Percentiles rank a stretch among this genome's conserved stretches.
Evolutionary conservation across 2,329 filamentous ascomycete species (phyloP).

Genomic region (Neofusicoccum umdonicola): DNA sequence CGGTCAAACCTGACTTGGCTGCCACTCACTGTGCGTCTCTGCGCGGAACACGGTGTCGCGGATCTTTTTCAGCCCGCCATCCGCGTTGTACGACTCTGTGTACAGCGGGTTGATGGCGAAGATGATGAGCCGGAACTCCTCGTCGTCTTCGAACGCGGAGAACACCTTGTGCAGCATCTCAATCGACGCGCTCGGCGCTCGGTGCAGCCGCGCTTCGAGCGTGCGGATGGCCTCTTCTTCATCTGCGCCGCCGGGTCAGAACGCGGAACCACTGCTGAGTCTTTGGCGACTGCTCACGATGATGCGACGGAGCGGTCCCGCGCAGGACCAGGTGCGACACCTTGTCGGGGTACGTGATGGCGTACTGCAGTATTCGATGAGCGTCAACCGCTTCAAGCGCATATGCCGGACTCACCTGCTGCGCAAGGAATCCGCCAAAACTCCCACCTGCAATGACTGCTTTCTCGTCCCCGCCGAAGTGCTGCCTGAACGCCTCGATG

Average conservation of each 20-base stretch:
- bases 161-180: constrained; percentile 43
- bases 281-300: constrained; percentile 29
- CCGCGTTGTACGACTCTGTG: constrained; percentile 34
- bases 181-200: constrained; percentile 37
- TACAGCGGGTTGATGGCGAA: constrained; percentile 41
- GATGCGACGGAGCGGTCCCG: constrained; percentile 39
- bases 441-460: constrained; percentile 40
- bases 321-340: constrained; percentile 37
- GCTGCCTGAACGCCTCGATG: constrained; percentile 30
- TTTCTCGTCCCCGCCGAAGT: constrained; percentile 27
- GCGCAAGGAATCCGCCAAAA: constrained; percentile 42
- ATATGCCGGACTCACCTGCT: constrained; percentile 19
- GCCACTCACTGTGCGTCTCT: constrained; percentile 36
- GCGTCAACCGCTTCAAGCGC: too few relatives aligned
- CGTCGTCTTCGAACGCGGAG: constrained; percentile 36
- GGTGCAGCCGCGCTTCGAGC: constrained; percentile 32
- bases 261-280: too few relatives aligned
- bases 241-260: constrained; percentile 21
- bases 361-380: constrained; percentile 26
- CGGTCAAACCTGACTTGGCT: too few relatives aligned
- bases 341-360: constrained; percentile 35
- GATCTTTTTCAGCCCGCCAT: constrained; percentile 31
- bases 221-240: constrained; percentile 35
- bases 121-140: constrained; percentile 40
- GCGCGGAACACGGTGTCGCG: constrained; percentile 35